Base-by-base conservation (phyloP, 2,329 filamentous ascomycete species). In the Cladosporium sp. region DNA sequence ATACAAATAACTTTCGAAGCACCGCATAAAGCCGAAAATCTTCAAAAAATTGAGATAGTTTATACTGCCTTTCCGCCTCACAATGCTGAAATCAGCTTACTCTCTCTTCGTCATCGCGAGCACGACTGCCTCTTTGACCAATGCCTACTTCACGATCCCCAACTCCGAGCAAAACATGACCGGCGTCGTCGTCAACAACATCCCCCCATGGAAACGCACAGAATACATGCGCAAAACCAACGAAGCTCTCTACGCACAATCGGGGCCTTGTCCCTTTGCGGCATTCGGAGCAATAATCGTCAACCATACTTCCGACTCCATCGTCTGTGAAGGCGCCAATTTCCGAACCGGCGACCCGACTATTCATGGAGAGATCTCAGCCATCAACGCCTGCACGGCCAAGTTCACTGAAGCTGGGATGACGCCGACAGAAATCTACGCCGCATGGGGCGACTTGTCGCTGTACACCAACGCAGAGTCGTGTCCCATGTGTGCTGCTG, bases 401-500 rank as follows among this genome's bases (percentile, higher is more conserved):
- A 71, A 83, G 51, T 71, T 84, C 9, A 79, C 76, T 0, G 75
- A 78, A 62, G 74, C 78, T 0, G 73, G 72, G 3, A 65, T 83
- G 40, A 75, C 78, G 62, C 74, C 78, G 0, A 39, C 66, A 4
- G 80, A 80, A 2, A 69, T 70, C 0, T 82, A 80, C 67, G 67
- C 64, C 2, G 82, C 81, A 1, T 83, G 81, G 62, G 59, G 68
- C 2, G 63, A 73, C 17, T 68, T 84, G n/a, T 76, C 76, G 5
- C 69, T 84, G 3, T 84, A 84, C 67, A 84, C 82, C 25, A 84
- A 82, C 66, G 82, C 77, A 2, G 82, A 84, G 68, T 79, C 77
- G 60, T 84, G 82, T 67, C 78, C 81, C 8, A 85, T 84, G 78
- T 85, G 82, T 64, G 80, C 82, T 2, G 77, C 80, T 9, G 82